Evolutionary conservation across 2,329 filamentous ascomycete genomes (phyloP).

Genomic region (Ampelomyces quisqualis): DNA sequence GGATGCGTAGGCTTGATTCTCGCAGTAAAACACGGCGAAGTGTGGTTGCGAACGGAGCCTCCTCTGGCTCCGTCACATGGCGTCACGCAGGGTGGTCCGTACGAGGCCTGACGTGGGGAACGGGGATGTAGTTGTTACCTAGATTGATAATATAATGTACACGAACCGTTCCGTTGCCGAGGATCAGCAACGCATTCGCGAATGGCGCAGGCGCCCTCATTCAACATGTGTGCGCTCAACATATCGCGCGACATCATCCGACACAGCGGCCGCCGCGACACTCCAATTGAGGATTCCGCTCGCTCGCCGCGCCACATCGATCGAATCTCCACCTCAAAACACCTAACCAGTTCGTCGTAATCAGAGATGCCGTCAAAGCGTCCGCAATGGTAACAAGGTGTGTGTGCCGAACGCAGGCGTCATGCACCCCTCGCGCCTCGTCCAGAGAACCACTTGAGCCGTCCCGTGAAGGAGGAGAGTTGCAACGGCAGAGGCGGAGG

Average conservation of each 20-base stretch:
- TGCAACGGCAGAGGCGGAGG: slow-evolving; percentile 63
- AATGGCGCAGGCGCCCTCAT: no score
- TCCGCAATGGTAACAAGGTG: slow-evolving; percentile 96
- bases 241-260: slow-evolving; percentile 2
- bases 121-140: no score
- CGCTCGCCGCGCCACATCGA: neutral
- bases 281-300: neutral
- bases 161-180: no score
- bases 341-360: slow-evolving; percentile 58
- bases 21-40: slow-evolving; percentile 32
- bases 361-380: slow-evolving; percentile 99
- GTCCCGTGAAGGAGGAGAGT: slow-evolving; percentile 74
- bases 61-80: no score
- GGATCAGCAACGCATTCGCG: no score
- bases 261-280: neutral
- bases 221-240: neutral
- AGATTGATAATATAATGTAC: no score
- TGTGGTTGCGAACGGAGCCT: slow-evolving; percentile 1
- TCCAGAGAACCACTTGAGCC: slow-evolving; percentile 85
- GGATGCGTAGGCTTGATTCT: slow-evolving; percentile 27
- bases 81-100: no score
- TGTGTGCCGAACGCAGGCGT: slow-evolving; percentile 99
- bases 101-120: no score
- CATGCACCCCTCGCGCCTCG: slow-evolving; percentile 70
- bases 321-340: slow-evolving; percentile 17